Conservation (phyloP, 768 basidiomycete species). For the Trametes villosa region DNA sequence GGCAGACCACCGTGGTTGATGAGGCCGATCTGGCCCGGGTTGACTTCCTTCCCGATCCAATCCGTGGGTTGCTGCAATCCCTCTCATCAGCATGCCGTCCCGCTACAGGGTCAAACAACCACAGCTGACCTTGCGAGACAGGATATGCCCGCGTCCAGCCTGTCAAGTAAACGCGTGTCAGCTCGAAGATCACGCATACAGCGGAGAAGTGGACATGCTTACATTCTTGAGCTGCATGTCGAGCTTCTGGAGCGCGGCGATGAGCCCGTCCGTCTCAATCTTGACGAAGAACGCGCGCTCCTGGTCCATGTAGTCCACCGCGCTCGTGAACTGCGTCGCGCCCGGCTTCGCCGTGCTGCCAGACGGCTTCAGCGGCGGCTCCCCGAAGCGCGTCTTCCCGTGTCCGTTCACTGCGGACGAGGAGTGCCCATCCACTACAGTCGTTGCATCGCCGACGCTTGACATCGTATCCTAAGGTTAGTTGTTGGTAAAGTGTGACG, state of each 20-base stretch:
- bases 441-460: slow-evolving; percentile 48
- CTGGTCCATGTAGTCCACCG: slow-evolving; percentile 53
- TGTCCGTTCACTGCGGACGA: slow-evolving; percentile 9
- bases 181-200: no score
- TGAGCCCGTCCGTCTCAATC: slow-evolving; percentile 68
- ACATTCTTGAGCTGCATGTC: slow-evolving; percentile 64
- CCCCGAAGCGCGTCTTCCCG: slow-evolving; percentile 14
- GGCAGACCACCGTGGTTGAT: slow-evolving; percentile 85
- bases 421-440: slow-evolving; percentile 47
- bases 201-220: slow-evolving; percentile 6
- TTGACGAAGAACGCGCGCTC: slow-evolving; percentile 73
- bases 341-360: background rate
- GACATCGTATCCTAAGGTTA: background rate
- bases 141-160: slow-evolving; percentile 58
- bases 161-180: slow-evolving; percentile 30
- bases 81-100: background rate
- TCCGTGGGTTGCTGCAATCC: slow-evolving; percentile 53
- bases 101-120: no score
- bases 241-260: slow-evolving; percentile 70
- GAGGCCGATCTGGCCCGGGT: slow-evolving; percentile 72
- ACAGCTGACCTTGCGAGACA: slow-evolving; percentile 63
- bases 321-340: slow-evolving; percentile 44
- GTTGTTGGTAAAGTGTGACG: background rate
- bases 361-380: slow-evolving; percentile 18
- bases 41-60: slow-evolving; percentile 74